Evolutionary conservation across 1,139 yeast genomes (phyloP).

Genomic region (Suhomyces taliae): DNA sequence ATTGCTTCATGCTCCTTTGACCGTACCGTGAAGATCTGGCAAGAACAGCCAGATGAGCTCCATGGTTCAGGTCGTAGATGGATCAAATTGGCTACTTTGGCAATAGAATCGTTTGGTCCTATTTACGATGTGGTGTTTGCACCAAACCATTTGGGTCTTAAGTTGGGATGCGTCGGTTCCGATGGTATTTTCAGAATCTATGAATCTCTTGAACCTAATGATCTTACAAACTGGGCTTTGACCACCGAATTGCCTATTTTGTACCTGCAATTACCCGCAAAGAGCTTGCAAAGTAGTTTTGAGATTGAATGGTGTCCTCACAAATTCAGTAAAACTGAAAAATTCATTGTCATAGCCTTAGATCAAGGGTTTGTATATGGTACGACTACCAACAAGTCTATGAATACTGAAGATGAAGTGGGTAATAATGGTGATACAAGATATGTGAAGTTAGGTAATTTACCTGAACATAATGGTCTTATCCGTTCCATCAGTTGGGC

Average conservation of each 20-base stretch:
- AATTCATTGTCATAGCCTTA: conserved; percentile 78
- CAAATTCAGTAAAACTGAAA: conserved; percentile 70
- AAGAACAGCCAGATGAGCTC: conserved; percentile 79
- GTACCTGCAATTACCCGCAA: conserved; percentile 62
- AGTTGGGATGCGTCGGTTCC: conserved; percentile 84
- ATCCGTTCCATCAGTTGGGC: conserved; percentile 96
- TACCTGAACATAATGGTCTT: conserved; percentile 81
- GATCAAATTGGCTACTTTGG: conserved; percentile 70
- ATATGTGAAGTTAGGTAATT: conserved; percentile 37
- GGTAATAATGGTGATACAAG: conserved; percentile 21
- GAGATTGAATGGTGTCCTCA: conserved; percentile 94
- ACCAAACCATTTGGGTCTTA: conserved; percentile 80
- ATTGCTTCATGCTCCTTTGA: conserved; percentile 90
- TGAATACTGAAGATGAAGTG: conserved; percentile 25
- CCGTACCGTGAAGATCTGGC: conserved; percentile 86
- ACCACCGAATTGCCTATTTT: conserved; percentile 72
- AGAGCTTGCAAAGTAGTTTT: conserved; percentile 83
- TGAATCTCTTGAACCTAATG: conserved; percentile 87
- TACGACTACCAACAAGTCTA: conserved; percentile 24
- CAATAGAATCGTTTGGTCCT: conserved; percentile 82
- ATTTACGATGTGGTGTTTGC: conserved; percentile 88
- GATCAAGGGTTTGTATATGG: conserved; percentile 84
- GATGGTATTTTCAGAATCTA: conserved; percentile 87
- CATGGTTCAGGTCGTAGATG: conserved; percentile 79
- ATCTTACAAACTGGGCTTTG: conserved; percentile 77